Conservation (phyloP, 805 yeast genomes). For the Zygosaccharomyces siamensis region DNA sequence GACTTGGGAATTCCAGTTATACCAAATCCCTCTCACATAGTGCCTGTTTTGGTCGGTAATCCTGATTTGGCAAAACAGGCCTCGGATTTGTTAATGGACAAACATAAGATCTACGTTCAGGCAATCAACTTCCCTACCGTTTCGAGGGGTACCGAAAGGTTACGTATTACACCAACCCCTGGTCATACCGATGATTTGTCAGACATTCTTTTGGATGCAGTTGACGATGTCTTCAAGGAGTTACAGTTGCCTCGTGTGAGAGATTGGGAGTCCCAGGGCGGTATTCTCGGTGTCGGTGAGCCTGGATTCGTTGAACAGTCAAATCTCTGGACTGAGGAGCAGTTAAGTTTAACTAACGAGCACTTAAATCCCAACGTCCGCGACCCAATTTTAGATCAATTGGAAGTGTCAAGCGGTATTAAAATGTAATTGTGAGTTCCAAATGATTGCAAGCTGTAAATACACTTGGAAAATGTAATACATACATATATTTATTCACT, state of each 20-base stretch:
- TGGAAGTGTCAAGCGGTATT: constrained; percentile 68
- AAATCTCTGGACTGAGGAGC: constrained; percentile 86
- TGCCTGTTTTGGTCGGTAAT: constrained; percentile 91
- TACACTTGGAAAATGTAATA: background rate
- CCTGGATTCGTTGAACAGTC: constrained; percentile 42
- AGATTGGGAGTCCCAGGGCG: constrained; percentile 79
- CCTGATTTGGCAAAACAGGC: constrained; percentile 90
- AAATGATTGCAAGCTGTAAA: constrained; percentile 1
- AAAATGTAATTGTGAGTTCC: constrained; percentile 10
- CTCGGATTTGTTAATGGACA: constrained; percentile 78
- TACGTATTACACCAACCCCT: constrained; percentile 98
- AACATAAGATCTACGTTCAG: constrained; percentile 89
- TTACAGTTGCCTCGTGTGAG: constrained; percentile 66
- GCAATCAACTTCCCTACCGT: constrained; percentile 99
- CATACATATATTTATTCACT: too few species aligned
- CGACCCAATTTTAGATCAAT: constrained; percentile 56
- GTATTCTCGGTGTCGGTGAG: constrained; percentile 87
- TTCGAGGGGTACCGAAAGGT: constrained; percentile 89
- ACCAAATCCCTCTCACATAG: constrained; percentile 96
- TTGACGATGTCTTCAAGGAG: constrained; percentile 75
- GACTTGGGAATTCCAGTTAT: constrained; percentile 85
- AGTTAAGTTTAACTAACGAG: constrained; percentile 55
- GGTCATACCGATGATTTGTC: constrained; percentile 80
- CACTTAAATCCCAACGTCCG: constrained; percentile 64
- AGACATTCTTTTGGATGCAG: constrained; percentile 68